These are phyloP conservation scores for Dactylellina haptotyla DNA, from an alignment of 2,329 filamentous ascomycete species.

Conservation along the genomic window DNA sequence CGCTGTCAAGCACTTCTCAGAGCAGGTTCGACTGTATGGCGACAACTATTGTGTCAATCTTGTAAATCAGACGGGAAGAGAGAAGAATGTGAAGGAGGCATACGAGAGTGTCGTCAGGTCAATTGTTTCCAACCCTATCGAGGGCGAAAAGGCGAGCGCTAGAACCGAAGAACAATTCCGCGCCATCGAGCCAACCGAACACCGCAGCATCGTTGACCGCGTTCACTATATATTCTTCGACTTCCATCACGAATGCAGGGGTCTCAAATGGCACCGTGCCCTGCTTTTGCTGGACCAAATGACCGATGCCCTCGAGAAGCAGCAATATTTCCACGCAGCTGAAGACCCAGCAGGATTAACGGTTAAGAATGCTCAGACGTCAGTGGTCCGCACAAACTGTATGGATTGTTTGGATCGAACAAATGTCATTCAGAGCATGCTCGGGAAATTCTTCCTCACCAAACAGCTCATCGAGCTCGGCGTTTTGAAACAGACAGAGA, in stretches of 20 bases:
- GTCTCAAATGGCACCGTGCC: constrained; percentile 90
- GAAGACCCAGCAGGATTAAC: constrained; percentile 79
- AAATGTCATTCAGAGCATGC: constrained; percentile 97
- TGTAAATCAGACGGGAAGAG: constrained; percentile 94
- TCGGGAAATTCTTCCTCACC: constrained; percentile 87
- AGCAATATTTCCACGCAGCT: constrained; percentile 91
- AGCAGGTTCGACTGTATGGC: constrained; percentile 92
- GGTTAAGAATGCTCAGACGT: constrained; percentile 81
- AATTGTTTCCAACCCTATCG: constrained; percentile 75
- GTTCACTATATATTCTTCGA: constrained; percentile 98
- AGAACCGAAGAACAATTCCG: constrained; percentile 82
- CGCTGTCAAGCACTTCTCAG: constrained; percentile 85
- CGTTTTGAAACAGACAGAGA: constrained; percentile 78
- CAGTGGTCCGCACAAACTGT: constrained; percentile 95
- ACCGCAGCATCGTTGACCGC: constrained; percentile 76
- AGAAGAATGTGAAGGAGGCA: constrained; percentile 86
- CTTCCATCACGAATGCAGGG: constrained; percentile 97
- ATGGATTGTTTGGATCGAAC: constrained; percentile 99
- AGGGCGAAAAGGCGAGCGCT: constrained; percentile 73
- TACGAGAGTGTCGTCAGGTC: constrained; percentile 89
- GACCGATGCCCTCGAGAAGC: constrained; percentile 76
- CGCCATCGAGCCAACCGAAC: constrained; percentile 73
- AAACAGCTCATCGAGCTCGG: constrained; percentile 88
- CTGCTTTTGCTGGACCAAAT: constrained; percentile 86
- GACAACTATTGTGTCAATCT: constrained; percentile 98